Evolutionary conservation across 2,329 filamentous ascomycete genomes (phyloP).

Genomic region (Beauveria brongniartii): DNA sequence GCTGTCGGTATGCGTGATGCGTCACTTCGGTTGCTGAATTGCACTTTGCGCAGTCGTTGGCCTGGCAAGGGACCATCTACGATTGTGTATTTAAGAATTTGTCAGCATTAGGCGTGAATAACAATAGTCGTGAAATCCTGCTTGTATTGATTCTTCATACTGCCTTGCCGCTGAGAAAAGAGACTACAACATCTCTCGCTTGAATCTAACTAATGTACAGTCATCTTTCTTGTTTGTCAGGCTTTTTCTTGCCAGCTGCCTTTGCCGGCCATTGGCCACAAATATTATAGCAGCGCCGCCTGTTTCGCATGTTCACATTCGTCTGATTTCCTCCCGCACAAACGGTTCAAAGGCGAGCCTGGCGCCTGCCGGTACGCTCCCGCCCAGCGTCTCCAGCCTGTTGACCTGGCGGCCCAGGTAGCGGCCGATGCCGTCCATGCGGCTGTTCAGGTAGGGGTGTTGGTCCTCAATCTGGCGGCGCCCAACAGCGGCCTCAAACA

Average conservation of each 20-base stretch:
- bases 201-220: background rate
- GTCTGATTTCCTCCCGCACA: slow-evolving; percentile 26
- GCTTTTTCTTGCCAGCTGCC: background rate
- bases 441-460: slow-evolving; percentile 44
- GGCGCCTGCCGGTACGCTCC: slow-evolving; percentile 30
- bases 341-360: slow-evolving; percentile 27
- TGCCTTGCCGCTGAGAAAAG: background rate
- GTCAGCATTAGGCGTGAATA: background rate
- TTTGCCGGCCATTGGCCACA: background rate
- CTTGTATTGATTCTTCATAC: background rate
- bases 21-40: background rate
- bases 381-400: slow-evolving; percentile 35
- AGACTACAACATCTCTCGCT: background rate
- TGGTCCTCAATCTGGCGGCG: slow-evolving; percentile 35
- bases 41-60: no score
- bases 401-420: slow-evolving; percentile 35
- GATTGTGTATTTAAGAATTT: background rate
- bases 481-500: slow-evolving; percentile 29
- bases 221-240: background rate
- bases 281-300: background rate
- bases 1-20: background rate
- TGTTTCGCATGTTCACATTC: background rate
- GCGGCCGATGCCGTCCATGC: slow-evolving; percentile 33
- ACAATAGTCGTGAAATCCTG: background rate
- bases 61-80: background rate